These are phyloP conservation scores for Galerina sulciceps DNA, from an alignment of 768 basidiomycete genomes.

Conservation along the genomic window DNA sequence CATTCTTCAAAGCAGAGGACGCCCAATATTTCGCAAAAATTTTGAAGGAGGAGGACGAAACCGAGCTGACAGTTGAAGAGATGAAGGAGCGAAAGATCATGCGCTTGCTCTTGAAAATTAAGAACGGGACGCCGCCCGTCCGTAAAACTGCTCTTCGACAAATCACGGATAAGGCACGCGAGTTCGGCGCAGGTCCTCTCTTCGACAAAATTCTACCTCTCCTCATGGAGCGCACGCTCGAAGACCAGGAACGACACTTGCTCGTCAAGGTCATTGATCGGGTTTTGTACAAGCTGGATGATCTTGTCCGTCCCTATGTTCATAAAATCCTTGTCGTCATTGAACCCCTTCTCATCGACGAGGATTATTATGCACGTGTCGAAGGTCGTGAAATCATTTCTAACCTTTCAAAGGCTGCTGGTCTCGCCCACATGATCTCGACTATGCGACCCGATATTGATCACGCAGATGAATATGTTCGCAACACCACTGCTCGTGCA, in stretches of 20 bases:
- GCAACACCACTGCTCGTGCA: constrained; percentile 98
- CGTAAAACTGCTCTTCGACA: constrained; percentile 97
- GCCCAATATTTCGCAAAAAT: constrained; percentile 98
- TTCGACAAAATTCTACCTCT: constrained; percentile 99
- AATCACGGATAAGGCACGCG: constrained; percentile 98
- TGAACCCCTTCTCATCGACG: constrained; percentile 97
- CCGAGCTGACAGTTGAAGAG: constrained; percentile 90
- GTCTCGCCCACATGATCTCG: constrained; percentile 99
- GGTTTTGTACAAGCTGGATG: constrained; percentile 97
- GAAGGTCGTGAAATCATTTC: constrained; percentile 99
- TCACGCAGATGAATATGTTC: constrained; percentile 98
- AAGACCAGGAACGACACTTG: constrained; percentile 98
- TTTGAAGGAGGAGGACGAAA: constrained; percentile 93
- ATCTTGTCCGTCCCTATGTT: constrained; percentile 97
- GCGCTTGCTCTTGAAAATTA: constrained; percentile 96
- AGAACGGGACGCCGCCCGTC: constrained; percentile 98
- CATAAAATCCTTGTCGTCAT: constrained; percentile 99
- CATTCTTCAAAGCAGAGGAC: constrained; percentile 98
- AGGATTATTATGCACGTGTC: constrained; percentile 95
- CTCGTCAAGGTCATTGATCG: constrained; percentile 99
- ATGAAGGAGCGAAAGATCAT: constrained; percentile 99
- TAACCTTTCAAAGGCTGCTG: constrained; percentile 97
- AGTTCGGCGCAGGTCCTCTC: constrained; percentile 96
- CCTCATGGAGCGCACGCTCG: constrained; percentile 96
- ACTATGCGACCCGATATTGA: constrained; percentile 99